phyloP scores from a whole-genome alignment of 768 basidiomycete genomes.

The Tephrocybe sp. region DNA sequence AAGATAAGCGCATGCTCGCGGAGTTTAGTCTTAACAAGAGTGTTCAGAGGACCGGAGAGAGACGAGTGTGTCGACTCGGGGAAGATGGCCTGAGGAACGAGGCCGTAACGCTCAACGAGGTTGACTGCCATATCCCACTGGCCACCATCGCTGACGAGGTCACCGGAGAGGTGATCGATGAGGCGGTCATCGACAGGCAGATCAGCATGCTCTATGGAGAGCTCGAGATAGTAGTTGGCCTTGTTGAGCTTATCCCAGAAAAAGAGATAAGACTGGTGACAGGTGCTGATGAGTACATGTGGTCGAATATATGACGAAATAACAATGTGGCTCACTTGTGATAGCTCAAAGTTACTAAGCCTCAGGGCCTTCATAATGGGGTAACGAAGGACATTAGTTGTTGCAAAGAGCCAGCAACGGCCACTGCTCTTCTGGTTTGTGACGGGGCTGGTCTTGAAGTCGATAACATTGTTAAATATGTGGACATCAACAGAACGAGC shows the following conservation, averaged over 20 bases:
- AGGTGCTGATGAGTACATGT: conserved; percentile 2
- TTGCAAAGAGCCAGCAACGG: conserved; percentile 95
- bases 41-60: conserved; percentile 69
- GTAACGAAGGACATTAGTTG: conserved; percentile 84
- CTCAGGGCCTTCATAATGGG: conserved; percentile 84
- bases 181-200: conserved; percentile 81
- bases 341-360: conserved; percentile 87
- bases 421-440: conserved; percentile 89
- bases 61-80: conserved; percentile 87
- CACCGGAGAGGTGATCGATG: conserved; percentile 70
- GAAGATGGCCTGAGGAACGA: conserved; percentile 80
- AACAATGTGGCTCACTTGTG: conserved; percentile 54
- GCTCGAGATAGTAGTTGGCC: conserved; percentile 89
- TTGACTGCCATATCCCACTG: conserved; percentile 91
- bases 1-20: conserved; percentile 88
- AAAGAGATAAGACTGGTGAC: conserved; percentile 76
- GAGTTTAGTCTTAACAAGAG: conserved; percentile 84
- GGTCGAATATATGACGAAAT: neutral
- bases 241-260: conserved; percentile 98
- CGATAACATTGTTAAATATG: conserved; percentile 81
- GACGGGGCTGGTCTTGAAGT: conserved; percentile 80
- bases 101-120: conserved; percentile 69
- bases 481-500: conserved; percentile 65
- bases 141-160: conserved; percentile 88
- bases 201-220: conserved; percentile 78